Percentiles rank a stretch among this genome's conserved stretches.
Evolutionary conservation across 306 rosid genomes (phyloP).

Genomic region (Boehmeria nivea): DNA sequence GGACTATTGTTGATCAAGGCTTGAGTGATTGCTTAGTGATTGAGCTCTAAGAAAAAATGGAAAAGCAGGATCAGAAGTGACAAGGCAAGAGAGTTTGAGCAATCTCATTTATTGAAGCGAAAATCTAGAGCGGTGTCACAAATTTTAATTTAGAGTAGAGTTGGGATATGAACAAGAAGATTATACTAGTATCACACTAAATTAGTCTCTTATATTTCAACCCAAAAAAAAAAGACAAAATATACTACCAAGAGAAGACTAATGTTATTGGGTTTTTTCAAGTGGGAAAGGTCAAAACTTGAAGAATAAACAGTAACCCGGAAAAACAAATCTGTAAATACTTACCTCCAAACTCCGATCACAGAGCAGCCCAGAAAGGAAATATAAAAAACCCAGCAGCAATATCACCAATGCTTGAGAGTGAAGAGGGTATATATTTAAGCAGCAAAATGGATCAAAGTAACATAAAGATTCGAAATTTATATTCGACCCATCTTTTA

Average conservation of each 20-base stretch:
- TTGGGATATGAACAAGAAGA: neutral
- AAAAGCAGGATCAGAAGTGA: neutral
- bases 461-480: conserved; percentile 20
- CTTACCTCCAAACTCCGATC: conserved; percentile 21
- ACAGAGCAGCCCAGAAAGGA: conserved; percentile 22
- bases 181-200: neutral
- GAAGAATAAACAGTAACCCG: neutral
- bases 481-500: conserved; percentile 17
- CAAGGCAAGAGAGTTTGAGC: neutral
- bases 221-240: neutral
- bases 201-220: neutral
- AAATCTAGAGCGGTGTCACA: too few relatives aligned
- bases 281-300: neutral
- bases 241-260: neutral
- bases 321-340: neutral
- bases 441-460: conserved; percentile 25
- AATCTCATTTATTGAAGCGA: too few relatives aligned
- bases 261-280: neutral
- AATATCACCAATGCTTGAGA: conserved; percentile 11
- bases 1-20: conserved; percentile 19
- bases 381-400: too few relatives aligned
- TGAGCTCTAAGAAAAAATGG: conserved; percentile 18
- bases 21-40: conserved; percentile 18
- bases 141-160: neutral
- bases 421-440: conserved; percentile 17